Evolutionary conservation across 352 stramenopile genomes (phyloP).

Genomic region (Peronospora destructor): DNA sequence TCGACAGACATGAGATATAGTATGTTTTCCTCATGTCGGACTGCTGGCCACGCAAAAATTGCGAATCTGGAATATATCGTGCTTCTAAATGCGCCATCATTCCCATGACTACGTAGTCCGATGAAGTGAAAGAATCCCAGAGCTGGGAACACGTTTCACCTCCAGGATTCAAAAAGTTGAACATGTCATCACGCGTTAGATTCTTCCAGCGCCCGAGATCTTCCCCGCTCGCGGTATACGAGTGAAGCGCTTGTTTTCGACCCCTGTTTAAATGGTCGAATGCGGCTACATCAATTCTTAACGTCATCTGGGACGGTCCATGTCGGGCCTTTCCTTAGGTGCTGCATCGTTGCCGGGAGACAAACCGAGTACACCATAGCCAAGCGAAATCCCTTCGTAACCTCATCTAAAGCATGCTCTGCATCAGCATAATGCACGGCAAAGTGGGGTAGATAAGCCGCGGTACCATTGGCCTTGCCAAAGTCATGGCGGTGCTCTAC

Average conservation of each 20-base stretch:
- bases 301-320: background rate
- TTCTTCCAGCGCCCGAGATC: background rate
- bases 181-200: too few species aligned
- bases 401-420: slow-evolving; percentile 11
- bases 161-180: slow-evolving; percentile 25
- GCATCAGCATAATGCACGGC: slow-evolving; percentile 24
- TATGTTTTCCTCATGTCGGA: background rate
- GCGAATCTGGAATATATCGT: slow-evolving; percentile 18
- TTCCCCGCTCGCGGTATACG: background rate
- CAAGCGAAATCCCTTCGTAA: slow-evolving; percentile 14
- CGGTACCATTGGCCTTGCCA: slow-evolving; percentile 9
- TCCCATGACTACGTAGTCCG: slow-evolving; percentile 13
- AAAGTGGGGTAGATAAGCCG: slow-evolving; percentile 11
- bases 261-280: background rate
- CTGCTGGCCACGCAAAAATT: slow-evolving; percentile 14
- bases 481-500: slow-evolving; percentile 16
- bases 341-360: slow-evolving; percentile 2
- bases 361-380: slow-evolving; percentile 20
- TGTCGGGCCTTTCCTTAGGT: background rate
- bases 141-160: slow-evolving; percentile 8
- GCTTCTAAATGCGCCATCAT: slow-evolving; percentile 9
- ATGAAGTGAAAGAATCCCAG: slow-evolving; percentile 1
- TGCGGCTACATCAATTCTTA: background rate
- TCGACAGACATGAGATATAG: background rate
- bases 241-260: background rate